Evolutionary conservation across 768 basidiomycete species (phyloP).

Genomic region (Terana coerulea): DNA sequence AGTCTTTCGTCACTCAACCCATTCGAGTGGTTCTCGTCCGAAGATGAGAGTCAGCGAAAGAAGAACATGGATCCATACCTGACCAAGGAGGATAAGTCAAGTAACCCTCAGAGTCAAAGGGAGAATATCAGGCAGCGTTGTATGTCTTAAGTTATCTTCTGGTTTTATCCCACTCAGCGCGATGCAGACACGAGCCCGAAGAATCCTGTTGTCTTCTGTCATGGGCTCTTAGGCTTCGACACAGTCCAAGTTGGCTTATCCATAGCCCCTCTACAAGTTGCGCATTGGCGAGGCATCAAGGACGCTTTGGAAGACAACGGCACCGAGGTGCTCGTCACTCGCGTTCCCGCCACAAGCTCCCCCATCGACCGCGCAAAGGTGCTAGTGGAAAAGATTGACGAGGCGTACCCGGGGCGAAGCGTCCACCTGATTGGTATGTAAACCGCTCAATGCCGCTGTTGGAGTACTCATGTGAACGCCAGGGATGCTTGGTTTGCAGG

Average conservation of each 20-base stretch:
- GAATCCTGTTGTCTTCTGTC: conserved; percentile 92
- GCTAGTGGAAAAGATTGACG: conserved; percentile 76
- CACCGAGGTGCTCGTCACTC: conserved; percentile 85
- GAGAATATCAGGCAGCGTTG: conserved; percentile 23
- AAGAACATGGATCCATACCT: conserved; percentile 20
- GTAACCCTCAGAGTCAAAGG: conserved; percentile 16
- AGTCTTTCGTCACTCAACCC: conserved; percentile 18
- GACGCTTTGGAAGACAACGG: conserved; percentile 89
- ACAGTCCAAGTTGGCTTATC: conserved; percentile 74
- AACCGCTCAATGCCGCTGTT: conserved; percentile 12
- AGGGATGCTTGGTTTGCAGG: conserved; percentile 35
- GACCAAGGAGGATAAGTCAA: conserved; percentile 21
- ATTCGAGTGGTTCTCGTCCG: conserved; percentile 22
- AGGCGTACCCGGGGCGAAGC: conserved; percentile 73
- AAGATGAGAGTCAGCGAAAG: conserved; percentile 16
- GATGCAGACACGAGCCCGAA: conserved; percentile 67
- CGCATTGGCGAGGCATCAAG: conserved; percentile 96
- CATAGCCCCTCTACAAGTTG: conserved; percentile 78
- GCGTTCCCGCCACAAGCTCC: conserved; percentile 90
- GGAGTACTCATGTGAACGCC: conserved; percentile 24
- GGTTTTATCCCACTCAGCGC: conserved; percentile 4
- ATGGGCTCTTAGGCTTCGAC: conserved; percentile 90
- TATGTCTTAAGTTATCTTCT: conserved; percentile 8
- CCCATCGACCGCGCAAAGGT: conserved; percentile 88
- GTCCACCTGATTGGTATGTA: conserved; percentile 81